Conservation (phyloP, 257 asterid species). For the Fraxinus excelsior region DNA sequence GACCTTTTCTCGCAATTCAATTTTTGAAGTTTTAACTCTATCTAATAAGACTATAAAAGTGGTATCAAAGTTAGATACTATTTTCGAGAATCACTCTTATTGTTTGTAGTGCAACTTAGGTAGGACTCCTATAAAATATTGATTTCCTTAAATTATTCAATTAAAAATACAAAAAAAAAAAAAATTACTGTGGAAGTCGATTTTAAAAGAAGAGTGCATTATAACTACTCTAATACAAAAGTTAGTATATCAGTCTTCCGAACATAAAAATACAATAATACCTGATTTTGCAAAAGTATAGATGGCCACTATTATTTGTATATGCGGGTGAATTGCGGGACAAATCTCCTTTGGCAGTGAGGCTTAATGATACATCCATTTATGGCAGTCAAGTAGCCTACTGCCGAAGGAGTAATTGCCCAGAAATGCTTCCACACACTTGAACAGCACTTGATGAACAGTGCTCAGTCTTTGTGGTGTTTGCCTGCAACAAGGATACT, state of each 20-base stretch:
- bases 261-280: neutral
- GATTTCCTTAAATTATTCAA: no score
- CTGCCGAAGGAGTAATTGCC: constrained; percentile 11
- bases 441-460: neutral
- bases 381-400: neutral
- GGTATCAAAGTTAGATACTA: neutral
- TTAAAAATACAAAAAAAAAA: no score
- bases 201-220: no score
- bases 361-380: neutral
- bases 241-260: neutral
- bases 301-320: neutral
- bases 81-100: neutral
- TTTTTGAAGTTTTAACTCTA: no score
- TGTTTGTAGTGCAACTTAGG: no score
- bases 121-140: no score
- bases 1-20: no score
- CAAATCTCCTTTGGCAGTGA: constrained; percentile 15
- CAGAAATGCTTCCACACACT: neutral
- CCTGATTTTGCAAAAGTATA: neutral
- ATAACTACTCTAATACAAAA: no score
- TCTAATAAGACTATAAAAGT: neutral
- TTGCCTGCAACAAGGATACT: no score
- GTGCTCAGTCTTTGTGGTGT: neutral
- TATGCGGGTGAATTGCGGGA: constrained; percentile 1
- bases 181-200: no score